Evolutionary conservation across 2,329 filamentous ascomycete species (phyloP).

Genomic region (Fusarium virguliforme): DNA sequence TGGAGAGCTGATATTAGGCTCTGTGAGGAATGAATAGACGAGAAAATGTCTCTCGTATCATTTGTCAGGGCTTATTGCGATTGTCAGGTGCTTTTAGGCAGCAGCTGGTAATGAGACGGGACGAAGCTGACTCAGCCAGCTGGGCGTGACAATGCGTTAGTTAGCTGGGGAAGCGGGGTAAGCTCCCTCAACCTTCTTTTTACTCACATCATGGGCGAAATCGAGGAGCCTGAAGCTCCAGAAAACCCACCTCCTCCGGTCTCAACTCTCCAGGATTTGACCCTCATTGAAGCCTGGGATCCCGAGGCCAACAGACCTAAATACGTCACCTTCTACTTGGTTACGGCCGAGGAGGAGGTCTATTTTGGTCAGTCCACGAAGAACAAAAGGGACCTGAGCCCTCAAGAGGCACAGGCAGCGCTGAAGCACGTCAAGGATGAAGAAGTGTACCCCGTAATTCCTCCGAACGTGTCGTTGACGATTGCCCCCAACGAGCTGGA

Average conservation of each 20-base stretch:
- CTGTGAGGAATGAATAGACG: no score
- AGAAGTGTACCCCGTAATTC: conserved; percentile 23
- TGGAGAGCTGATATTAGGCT: no score
- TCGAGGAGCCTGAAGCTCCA: neutral
- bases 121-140: no score
- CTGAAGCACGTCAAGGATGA: conserved; percentile 14
- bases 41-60: no score
- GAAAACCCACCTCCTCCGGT: conserved; percentile 2
- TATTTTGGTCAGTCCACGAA: conserved; percentile 31
- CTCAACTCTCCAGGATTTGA: conserved; percentile 16
- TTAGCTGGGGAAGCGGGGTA: no score
- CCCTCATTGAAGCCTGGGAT: conserved; percentile 27
- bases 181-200: neutral
- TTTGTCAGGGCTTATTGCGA: no score
- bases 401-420: conserved; percentile 19
- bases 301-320: conserved; percentile 15
- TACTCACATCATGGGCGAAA: neutral
- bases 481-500: conserved; percentile 21
- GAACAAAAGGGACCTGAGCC: conserved; percentile 25
- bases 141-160: no score
- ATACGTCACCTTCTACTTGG: conserved; percentile 27
- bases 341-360: conserved; percentile 22
- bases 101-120: no score
- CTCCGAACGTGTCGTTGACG: conserved; percentile 1
- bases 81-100: no score